A percentile compares a stretch with the other conserved stretches of the same genome.
phyloP scores from a whole-genome alignment of 2,329 filamentous ascomycete species.

The Fusarium globosum region DNA sequence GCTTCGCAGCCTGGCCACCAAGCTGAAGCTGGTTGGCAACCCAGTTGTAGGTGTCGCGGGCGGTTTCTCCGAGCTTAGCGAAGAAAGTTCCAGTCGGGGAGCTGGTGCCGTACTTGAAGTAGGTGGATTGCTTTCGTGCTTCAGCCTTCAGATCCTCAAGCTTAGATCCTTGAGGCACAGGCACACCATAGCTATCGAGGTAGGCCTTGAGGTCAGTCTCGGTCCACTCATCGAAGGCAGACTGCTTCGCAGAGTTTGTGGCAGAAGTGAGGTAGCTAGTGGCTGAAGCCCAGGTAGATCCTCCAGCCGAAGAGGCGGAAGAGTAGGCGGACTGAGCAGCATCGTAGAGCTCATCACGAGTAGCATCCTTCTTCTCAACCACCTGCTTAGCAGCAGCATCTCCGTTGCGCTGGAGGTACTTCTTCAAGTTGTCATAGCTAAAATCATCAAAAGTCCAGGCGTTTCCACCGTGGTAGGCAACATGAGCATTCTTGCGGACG shows the following conservation, averaged over 20 bases:
- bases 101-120: constrained; percentile 80
- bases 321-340: constrained; percentile 71
- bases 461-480: constrained; percentile 73
- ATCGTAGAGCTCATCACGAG: constrained; percentile 78
- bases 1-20: constrained; percentile 60
- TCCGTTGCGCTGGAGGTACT: constrained; percentile 64
- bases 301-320: constrained; percentile 69
- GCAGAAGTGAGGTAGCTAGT: constrained; percentile 76
- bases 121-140: constrained; percentile 78
- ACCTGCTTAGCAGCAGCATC: constrained; percentile 67
- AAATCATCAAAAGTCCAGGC: constrained; percentile 86
- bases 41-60: constrained; percentile 64
- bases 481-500: constrained; percentile 79
- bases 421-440: constrained; percentile 75
- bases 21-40: constrained; percentile 60
- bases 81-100: constrained; percentile 73
- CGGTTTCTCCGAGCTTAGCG: constrained; percentile 68
- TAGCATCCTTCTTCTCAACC: constrained; percentile 71
- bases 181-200: constrained; percentile 80
- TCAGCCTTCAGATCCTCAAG: constrained; percentile 76
- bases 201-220: constrained; percentile 80
- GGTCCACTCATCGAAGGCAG: constrained; percentile 78
- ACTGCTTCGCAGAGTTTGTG: constrained; percentile 73
- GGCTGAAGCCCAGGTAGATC: constrained; percentile 70
- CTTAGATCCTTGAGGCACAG: constrained; percentile 73